Percentiles rank a stretch among this genome's conserved stretches.
Conservation (phyloP, 441 rosid genomes). For the Arabidopsis hybrid region DNA sequence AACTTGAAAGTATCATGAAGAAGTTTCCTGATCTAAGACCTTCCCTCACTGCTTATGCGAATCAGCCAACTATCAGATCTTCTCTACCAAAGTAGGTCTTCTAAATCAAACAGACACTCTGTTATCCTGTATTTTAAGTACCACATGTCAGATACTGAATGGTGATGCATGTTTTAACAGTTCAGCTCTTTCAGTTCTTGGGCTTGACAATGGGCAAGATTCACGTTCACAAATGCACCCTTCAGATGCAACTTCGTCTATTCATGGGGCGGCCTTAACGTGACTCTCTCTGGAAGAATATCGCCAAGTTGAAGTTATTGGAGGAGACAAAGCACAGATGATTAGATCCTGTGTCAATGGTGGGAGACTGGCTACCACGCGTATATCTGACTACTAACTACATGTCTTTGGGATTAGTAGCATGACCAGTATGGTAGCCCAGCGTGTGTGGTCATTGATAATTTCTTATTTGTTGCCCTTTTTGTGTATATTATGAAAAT, state of each 20-base stretch:
- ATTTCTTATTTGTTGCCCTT: constrained; percentile 20
- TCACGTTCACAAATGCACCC: constrained; percentile 57
- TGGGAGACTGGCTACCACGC: constrained; percentile 37
- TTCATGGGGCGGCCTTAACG: constrained; percentile 61
- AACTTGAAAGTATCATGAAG: constrained; percentile 82
- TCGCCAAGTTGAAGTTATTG: constrained; percentile 21
- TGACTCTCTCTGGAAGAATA: constrained; percentile 38
- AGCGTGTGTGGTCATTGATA: constrained; percentile 36
- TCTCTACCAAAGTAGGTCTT: constrained; percentile 77
- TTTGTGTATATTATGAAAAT: constrained; percentile 30
- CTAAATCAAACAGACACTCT: constrained; percentile 8
- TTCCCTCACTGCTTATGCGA: constrained; percentile 74
- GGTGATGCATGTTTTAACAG: constrained; percentile 52
- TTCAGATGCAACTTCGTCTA: constrained; percentile 64
- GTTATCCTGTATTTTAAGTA: background rate
- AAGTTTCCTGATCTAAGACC: constrained; percentile 78
- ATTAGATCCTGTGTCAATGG: constrained; percentile 21
- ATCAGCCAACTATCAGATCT: constrained; percentile 68
- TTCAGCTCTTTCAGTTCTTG: constrained; percentile 73
- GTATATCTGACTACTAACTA: constrained; percentile 39
- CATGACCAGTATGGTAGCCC: constrained; percentile 33
- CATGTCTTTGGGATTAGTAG: constrained; percentile 35
- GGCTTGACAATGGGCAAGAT: constrained; percentile 62
- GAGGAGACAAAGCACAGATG: constrained; percentile 39
- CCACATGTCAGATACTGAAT: constrained; percentile 16